A percentile compares a stretch with the other conserved stretches of the same genome.
Evolutionary conservation across 257 asterid genomes (phyloP).

Genomic region (Solanum pinnatisectum): DNA sequence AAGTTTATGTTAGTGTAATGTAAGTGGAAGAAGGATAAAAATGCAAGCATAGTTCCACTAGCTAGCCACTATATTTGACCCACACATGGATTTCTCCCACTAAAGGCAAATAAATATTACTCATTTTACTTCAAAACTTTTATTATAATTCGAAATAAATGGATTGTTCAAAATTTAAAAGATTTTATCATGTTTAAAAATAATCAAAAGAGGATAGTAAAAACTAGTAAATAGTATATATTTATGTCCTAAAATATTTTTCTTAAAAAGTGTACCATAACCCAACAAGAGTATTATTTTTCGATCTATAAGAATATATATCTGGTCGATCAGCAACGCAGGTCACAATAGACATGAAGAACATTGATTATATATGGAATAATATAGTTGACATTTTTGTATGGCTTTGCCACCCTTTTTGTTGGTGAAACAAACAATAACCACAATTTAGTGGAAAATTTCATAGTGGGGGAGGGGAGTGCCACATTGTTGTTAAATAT

Average conservation of each 20-base stretch:
- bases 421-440: not conserved
- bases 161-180: not conserved
- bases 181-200: too few species aligned
- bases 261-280: not conserved
- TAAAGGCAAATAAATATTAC: not conserved
- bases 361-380: not conserved
- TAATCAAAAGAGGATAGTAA: too few species aligned
- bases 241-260: too few species aligned
- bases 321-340: not conserved
- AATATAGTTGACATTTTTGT: not conserved
- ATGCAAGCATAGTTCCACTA: conserved; percentile 17
- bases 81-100: conserved; percentile 17
- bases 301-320: not conserved
- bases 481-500: not conserved
- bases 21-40: not conserved
- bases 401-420: not conserved
- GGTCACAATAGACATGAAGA: not conserved
- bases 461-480: not conserved
- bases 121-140: too few species aligned
- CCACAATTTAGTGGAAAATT: not conserved
- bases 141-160: too few species aligned
- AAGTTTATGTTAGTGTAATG: not conserved
- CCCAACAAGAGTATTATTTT: not conserved
- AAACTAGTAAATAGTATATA: too few species aligned
- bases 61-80: conserved; percentile 15